Evolutionary conservation across 305 asterid species (phyloP).

Genomic region (Fraxinus platypoda): DNA sequence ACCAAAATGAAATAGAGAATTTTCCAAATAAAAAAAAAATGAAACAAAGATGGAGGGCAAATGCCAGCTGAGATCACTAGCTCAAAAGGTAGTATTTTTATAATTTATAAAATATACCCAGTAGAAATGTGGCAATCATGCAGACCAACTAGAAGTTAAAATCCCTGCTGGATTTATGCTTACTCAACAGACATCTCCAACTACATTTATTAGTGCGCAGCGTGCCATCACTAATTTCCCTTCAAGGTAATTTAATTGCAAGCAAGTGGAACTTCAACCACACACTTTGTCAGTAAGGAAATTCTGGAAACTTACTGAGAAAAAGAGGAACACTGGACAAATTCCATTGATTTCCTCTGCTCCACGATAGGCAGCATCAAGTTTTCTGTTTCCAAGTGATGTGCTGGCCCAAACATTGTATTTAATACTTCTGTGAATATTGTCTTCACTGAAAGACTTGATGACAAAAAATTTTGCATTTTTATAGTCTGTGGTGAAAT

Average conservation of each 20-base stretch:
- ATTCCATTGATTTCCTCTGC: constrained; percentile 59
- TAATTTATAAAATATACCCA: background rate
- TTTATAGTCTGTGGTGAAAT: constrained; percentile 66
- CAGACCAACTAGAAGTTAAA: background rate
- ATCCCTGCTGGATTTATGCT: background rate
- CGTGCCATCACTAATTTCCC: background rate
- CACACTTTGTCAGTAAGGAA: background rate
- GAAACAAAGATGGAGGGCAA: background rate
- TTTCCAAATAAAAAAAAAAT: background rate
- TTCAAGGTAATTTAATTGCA: background rate
- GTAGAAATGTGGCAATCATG: background rate
- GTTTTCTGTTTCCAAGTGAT: constrained; percentile 87
- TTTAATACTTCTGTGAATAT: constrained; percentile 91
- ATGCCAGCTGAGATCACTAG: background rate
- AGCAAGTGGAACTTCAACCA: background rate
- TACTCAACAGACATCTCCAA: background rate
- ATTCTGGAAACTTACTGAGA: constrained; percentile 62
- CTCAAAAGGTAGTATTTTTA: background rate
- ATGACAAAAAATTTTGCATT: constrained; percentile 83
- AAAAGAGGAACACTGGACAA: constrained; percentile 83
- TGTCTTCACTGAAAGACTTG: constrained; percentile 97
- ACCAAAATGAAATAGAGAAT: background rate
- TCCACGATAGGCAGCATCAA: constrained; percentile 88
- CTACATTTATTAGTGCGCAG: background rate
- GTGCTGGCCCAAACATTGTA: constrained; percentile 97